Conservation (phyloP, 2,329 filamentous ascomycete species). For the Cadophora sp. region DNA sequence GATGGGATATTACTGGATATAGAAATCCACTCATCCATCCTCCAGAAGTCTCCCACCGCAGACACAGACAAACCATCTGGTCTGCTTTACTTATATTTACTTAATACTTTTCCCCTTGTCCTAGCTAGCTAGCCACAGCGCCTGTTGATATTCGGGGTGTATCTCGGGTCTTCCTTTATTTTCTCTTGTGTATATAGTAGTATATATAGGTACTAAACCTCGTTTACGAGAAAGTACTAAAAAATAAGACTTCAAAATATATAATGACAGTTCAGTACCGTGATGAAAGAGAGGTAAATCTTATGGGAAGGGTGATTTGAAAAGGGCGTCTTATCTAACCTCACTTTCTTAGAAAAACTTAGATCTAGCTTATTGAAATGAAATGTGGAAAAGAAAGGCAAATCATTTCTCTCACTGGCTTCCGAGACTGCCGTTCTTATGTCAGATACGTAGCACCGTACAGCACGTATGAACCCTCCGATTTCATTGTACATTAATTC, state of each 20-base stretch:
- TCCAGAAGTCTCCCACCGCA: slow-evolving; percentile 1
- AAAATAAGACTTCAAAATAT: no score
- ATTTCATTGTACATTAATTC: no score
- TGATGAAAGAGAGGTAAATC: background rate
- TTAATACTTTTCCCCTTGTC: slow-evolving; percentile 10
- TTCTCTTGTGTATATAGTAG: slow-evolving; percentile 13
- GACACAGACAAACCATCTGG: background rate
- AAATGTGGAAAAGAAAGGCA: no score
- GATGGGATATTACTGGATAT: background rate
- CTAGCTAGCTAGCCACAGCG: slow-evolving; percentile 6
- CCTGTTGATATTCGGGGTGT: background rate
- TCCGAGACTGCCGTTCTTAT: background rate
- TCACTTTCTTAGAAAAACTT: background rate
- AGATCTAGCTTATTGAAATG: background rate
- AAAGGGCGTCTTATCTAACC: background rate
- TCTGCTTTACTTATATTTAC: background rate
- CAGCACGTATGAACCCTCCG: no score
- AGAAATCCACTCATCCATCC: background rate
- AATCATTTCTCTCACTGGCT: no score
- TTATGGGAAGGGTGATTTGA: background rate
- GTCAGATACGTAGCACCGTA: background rate
- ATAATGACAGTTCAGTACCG: no score
- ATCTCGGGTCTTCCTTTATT: background rate
- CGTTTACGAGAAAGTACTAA: no score
- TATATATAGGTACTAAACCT: background rate